Base-by-base conservation (phyloP, 1,284 basidiomycete genomes). In the Volvariella surrecta region DNA sequence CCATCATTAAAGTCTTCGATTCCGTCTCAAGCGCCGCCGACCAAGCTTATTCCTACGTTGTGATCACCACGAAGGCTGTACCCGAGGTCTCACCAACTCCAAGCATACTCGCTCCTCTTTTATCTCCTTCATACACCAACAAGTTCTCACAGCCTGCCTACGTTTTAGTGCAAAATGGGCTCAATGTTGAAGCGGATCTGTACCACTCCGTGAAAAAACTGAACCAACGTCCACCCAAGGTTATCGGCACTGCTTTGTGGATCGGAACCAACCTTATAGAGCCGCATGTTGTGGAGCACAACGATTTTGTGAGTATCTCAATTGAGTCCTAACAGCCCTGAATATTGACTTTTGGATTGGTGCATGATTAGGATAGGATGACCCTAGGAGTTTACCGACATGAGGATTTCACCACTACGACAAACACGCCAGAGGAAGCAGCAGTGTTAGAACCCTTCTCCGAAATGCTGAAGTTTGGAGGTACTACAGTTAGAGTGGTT, bases 141-240 rank as follows among this genome's bases (percentile, higher is more conserved):
- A 53, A 54, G 13, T 61, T 70, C 48, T 50, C 61, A 2, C 76
- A 79, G 50, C 78, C 77, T 0, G 73, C 72, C 1, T 84, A 83
- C 51, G 76, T 84, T 1, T 57, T 89, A 11, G 60, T 90, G 37
- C 84, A 89, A 62, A 90, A 91, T 57, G 87, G 88, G 1, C 64
- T 91, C 3, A 79, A 77, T 21, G 77, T 88, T 17, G 87, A 90
- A 55, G 64, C 63, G 20, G 83, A 86, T 46, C 62, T 88, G 21
- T 80, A 82, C 52, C 52, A 70, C 3, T 67, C 72, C 0, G 55
- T 82, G 8, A 70, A 72, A 46, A 52, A 58, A 7, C 56, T 75
- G 3, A 53, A 54, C 1, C 62, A 66, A 30, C 63, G 59, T 11
- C 59, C 66, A 45, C 76, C 76, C 1, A 67, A 57, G 22, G 76